phyloP scores from a whole-genome alignment of 495 filamentous ascomycete genomes.

The Staphylotrichum tortipilum region DNA sequence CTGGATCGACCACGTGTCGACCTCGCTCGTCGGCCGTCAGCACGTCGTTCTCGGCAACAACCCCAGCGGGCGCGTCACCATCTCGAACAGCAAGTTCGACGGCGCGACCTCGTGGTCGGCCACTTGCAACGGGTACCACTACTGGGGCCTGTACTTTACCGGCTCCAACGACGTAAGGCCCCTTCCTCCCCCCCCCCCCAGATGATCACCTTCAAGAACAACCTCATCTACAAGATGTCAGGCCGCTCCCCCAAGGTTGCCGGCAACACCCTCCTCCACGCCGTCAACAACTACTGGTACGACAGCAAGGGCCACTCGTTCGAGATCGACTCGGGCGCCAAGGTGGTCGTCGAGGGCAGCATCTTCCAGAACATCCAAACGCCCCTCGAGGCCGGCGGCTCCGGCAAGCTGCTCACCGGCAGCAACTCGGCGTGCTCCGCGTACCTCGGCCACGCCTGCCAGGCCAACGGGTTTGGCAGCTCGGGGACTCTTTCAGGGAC shows the following conservation, averaged over 20 bases:
- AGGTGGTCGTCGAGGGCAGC: slow-evolving; percentile 2
- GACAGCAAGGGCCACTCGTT: slow-evolving; percentile 1
- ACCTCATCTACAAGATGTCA: not conserved
- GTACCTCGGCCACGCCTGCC: not conserved
- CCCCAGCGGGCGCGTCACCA: not conserved
- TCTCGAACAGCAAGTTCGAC: slow-evolving; percentile 4
- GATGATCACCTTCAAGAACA: slow-evolving; percentile 7
- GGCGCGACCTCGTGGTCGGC: not conserved
- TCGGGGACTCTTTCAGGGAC: not conserved
- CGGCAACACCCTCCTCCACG: slow-evolving; percentile 2
- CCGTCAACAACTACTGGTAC: slow-evolving; percentile 7
- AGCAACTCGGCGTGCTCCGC: not conserved
- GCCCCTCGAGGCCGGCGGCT: not conserved
- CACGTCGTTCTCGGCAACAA: slow-evolving; percentile 1
- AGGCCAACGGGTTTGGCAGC: slow-evolving; percentile 2
- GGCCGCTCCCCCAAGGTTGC: slow-evolving; percentile 1
- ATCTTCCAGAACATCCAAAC: not conserved
- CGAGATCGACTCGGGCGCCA: not conserved
- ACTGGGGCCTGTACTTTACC: slow-evolving; percentile 4
- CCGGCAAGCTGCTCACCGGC: not conserved
- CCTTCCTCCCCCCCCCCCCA: not conserved
- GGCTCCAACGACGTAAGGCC: slow-evolving; percentile 8
- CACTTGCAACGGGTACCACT: slow-evolving; percentile 5
- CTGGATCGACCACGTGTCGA: slow-evolving; percentile 5
- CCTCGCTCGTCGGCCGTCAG: slow-evolving; percentile 1